Evolutionary conservation across 179 eudicot species (phyloP), one percentile per base, ranked within the genome.

Genomic region (Silene noctiflora): DNA sequence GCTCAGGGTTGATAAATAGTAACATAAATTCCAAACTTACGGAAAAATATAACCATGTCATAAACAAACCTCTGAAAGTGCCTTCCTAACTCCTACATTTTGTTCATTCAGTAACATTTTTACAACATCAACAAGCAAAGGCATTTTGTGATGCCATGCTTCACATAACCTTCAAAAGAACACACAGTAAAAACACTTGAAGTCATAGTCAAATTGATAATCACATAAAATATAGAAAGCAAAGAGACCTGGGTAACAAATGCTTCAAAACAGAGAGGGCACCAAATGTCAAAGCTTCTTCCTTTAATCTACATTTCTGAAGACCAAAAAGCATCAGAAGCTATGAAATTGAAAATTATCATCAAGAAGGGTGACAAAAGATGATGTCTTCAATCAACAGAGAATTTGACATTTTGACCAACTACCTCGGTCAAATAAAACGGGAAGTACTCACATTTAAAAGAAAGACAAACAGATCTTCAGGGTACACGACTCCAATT

Each of bases 221-320:
- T 56, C 42, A 11, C 27, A 69, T 53, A 75, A 22, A 16, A 10
- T 61, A 77, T 25, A 20, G 48, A 72, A 65, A 6, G 70, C 76
- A 80, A 31, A 51, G 20, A 46, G 82, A 95, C 99, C 99, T 95
- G 78, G 99, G 99, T 79, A 95, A 81, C 3, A 93, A 92, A 86
- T 95, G 99, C 84, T 95, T 93, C 75, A 95, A 76, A 70, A 93
- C 99, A 84, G 89, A 88, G 27, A 95, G 92, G 73, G 99, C 91
- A 42, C 99, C 97, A 88, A 93, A 91, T 79, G 96, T 93, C 78
- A 85, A 63, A 71, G 93, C 86, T 75, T 95, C 96, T 84, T 95
- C 99, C 79, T 95, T 91, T 85, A 93, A 76, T 85, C 88, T 91
- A 91, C 97, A 95, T 89, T 91, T 95, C 99, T 95, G 92, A 75